Evolutionary conservation across 768 basidiomycete genomes (phyloP), one percentile per base, ranked within the genome.

Genomic region (Boletus rufocinnamomeus): DNA sequence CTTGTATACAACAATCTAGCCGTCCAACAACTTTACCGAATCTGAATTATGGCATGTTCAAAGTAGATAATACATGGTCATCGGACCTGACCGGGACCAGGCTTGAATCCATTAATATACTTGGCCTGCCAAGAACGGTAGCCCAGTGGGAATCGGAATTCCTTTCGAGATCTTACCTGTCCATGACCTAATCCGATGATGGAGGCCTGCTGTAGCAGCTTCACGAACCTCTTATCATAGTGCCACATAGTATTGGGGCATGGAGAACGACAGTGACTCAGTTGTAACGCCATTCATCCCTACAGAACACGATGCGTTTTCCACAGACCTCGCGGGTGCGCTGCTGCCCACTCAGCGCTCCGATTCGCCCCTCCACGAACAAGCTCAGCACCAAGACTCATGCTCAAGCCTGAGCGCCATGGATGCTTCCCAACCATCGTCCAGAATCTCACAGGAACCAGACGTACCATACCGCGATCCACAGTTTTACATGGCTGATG

Each of bases 401-500:
- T 37, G 27, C 19, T 50, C 61, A 51, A 55, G 49, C 35, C 49
- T 35, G 30, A 30, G 34, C 9, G 21, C 51, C 9, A 40, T 47
- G 30, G 61, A 59, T 23, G 23, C 59, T 13, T 17, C 51, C 10
- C 34, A 41, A 34, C n/a, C 56, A 32, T 44, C 19, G 11, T 13
- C 58, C 14, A 28, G 8, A 25, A 25, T 38, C 32, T 25, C 60
- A 13, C 60, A 58, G 19, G 71, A 66, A 13, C 23, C 52, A 41
- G 47, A 62, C 6, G 38, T 37, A 8, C 68, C 47, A 14, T 44
- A 51, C 34, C 66, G 79, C 52, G 87, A 90, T 63, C 69, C 76
- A n/a, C 69, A 67, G 7, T 90, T 81, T 64, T 91, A 89, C 68
- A 77, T 87, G 58, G 75, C 80, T 37, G 86, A 89, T 63, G 89